Conservation (phyloP, 2,329 filamentous ascomycete species). For the Colletotrichum neosansevieriae region DNA sequence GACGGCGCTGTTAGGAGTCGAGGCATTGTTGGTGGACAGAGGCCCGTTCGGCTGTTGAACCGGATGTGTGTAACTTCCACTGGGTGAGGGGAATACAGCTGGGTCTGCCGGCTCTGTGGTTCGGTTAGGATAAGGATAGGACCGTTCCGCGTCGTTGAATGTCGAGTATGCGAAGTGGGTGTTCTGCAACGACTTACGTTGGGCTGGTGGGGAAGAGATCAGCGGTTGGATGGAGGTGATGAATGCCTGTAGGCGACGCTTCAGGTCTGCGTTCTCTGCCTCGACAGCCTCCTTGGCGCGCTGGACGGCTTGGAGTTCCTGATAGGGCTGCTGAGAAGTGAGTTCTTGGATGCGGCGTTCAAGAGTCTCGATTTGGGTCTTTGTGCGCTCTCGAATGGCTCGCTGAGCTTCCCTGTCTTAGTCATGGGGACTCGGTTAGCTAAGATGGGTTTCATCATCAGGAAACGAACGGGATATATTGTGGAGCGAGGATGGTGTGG, state of each 20-base stretch:
- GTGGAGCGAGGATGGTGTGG: constrained; percentile 3
- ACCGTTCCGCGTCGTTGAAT: constrained; percentile 5
- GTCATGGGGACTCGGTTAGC: constrained; percentile 15
- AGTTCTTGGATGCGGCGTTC: constrained; percentile 81
- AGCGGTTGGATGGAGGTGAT: constrained; percentile 74
- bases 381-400: constrained; percentile 85
- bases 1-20: constrained; percentile 54
- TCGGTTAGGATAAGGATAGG: constrained; percentile 4
- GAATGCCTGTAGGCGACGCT: constrained; percentile 73
- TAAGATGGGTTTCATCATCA: not conserved
- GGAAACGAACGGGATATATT: not conserved
- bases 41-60: constrained; percentile 45
- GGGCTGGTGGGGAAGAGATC: constrained; percentile 50
- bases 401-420: constrained; percentile 87
- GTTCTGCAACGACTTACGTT: constrained; percentile 20
- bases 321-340: constrained; percentile 83
- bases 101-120: constrained; percentile 44
- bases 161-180: not conserved
- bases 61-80: constrained; percentile 39
- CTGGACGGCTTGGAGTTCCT: constrained; percentile 82
- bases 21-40: constrained; percentile 47
- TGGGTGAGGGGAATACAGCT: constrained; percentile 50
- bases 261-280: constrained; percentile 84
- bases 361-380: constrained; percentile 80
- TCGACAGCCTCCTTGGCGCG: constrained; percentile 82